These are phyloP conservation scores for Umbelopsis sp. DNA, from an alignment of 192 early-diverging fungal species.

Conservation along the genomic window DNA sequence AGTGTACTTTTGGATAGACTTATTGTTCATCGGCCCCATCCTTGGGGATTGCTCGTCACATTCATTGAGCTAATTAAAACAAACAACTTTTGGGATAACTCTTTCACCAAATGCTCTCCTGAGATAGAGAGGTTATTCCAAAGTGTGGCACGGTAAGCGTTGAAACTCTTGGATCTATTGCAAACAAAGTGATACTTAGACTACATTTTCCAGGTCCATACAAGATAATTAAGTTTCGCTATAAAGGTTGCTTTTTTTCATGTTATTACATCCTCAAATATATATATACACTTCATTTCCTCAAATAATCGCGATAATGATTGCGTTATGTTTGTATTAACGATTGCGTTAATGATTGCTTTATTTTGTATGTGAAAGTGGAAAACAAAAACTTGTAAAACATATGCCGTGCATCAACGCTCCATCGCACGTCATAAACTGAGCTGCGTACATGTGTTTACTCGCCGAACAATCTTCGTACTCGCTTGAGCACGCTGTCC, in stretches of 20 bases:
- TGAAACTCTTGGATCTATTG: not conserved
- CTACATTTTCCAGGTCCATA: not conserved
- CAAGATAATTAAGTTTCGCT: not conserved
- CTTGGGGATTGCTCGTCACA: slow-evolving; percentile 95
- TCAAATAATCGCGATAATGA: too few relatives aligned
- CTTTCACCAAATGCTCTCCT: slow-evolving; percentile 66
- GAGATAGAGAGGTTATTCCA: slow-evolving; percentile 81
- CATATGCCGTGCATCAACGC: too few relatives aligned
- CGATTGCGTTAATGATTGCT: too few relatives aligned
- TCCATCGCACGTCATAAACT: too few relatives aligned
- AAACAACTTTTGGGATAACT: slow-evolving; percentile 63
- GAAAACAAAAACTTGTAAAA: too few relatives aligned
- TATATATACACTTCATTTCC: not conserved
- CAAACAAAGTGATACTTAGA: too few relatives aligned
- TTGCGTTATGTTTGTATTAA: too few relatives aligned
- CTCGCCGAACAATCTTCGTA: slow-evolving; percentile 80
- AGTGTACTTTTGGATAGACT: slow-evolving; percentile 94
- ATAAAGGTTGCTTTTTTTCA: not conserved
- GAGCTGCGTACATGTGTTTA: slow-evolving; percentile 36
- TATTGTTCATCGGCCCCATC: slow-evolving; percentile 96
- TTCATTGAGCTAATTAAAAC: slow-evolving; percentile 97
- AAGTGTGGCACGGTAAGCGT: slow-evolving; percentile 56
- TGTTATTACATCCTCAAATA: not conserved
- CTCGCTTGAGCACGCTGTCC: slow-evolving; percentile 84
- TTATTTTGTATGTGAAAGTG: too few relatives aligned